phyloP scores from a whole-genome alignment of 2,329 filamentous ascomycete genomes.

The Fusarium musae region DNA sequence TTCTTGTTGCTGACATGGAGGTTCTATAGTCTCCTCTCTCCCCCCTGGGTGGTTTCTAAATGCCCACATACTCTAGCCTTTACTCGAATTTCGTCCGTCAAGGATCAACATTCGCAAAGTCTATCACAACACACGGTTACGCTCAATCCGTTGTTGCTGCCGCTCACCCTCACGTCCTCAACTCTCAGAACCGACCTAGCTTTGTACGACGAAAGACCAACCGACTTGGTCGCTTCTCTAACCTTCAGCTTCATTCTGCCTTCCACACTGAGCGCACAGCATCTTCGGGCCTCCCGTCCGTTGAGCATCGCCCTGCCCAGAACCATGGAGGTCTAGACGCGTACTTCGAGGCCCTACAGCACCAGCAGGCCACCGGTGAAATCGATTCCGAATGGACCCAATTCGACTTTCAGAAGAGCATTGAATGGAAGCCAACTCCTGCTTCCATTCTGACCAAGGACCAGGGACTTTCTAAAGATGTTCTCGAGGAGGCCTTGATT shows the following conservation, averaged over 20 bases:
- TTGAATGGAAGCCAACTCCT: conserved; percentile 83
- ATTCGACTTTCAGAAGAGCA: conserved; percentile 86
- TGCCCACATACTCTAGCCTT: conserved; percentile 78
- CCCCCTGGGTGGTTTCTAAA: conserved; percentile 82
- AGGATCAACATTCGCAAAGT: conserved; percentile 86
- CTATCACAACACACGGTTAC: conserved; percentile 96
- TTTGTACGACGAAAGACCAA: conserved; percentile 69
- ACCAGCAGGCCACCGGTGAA: conserved; percentile 71
- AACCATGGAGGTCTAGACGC: conserved; percentile 80
- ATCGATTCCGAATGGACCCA: conserved; percentile 88
- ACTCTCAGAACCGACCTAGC: conserved; percentile 74
- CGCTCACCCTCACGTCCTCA: conserved; percentile 81
- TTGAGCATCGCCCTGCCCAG: conserved; percentile 65
- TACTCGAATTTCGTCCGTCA: conserved; percentile 91
- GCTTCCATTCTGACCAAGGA: conserved; percentile 70
- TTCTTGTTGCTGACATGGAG: conserved; percentile 41
- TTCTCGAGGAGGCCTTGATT: conserved; percentile 48
- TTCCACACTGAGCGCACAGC: conserved; percentile 72
- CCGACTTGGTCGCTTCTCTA: conserved; percentile 64
- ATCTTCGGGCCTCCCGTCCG: conserved; percentile 54
- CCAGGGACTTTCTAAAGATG: conserved; percentile 54
- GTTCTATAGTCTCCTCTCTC: conserved; percentile 60
- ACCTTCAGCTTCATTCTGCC: conserved; percentile 77
- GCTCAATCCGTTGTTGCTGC: conserved; percentile 97
- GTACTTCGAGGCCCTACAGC: conserved; percentile 91